Percentiles rank a stretch among this genome's conserved stretches.
phyloP scores from a whole-genome alignment of 2,329 filamentous ascomycete species.

The Mycocentrospora acerina region DNA sequence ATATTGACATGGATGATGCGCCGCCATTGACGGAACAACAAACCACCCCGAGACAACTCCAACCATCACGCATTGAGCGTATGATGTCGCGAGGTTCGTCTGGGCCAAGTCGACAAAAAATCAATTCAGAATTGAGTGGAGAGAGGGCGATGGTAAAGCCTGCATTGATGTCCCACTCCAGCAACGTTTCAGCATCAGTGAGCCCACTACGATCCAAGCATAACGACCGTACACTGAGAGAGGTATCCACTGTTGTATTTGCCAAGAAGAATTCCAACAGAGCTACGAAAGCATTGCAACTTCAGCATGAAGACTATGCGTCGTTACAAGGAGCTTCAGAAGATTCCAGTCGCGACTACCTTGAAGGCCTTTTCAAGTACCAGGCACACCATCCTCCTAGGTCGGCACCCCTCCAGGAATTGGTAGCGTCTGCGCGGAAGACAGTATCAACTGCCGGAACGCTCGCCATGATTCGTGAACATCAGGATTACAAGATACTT shows the following conservation, averaged over 20 bases:
- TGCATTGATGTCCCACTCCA: conserved; percentile 43
- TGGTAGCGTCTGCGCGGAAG: conserved; percentile 83
- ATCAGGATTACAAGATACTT: conserved; percentile 83
- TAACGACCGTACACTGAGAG: conserved; percentile 53
- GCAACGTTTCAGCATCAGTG: conserved; percentile 26
- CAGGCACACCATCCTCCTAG: conserved; percentile 60
- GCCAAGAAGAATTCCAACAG: conserved; percentile 58
- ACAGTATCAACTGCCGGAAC: conserved; percentile 85
- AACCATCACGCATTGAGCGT: conserved; percentile 46
- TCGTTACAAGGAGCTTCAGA: conserved; percentile 50
- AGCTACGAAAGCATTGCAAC: conserved; percentile 32
- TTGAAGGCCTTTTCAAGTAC: conserved; percentile 62
- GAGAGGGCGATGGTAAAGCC: conserved; percentile 53
- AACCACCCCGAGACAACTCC: conserved; percentile 25
- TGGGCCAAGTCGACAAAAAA: conserved; percentile 70
- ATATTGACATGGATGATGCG: conserved; percentile 37
- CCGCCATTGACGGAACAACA: conserved; percentile 11
- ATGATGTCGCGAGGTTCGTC: conserved; percentile 72
- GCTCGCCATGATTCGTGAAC: conserved; percentile 78
- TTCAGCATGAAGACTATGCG: conserved; percentile 43
- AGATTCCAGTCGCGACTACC: conserved; percentile 57
- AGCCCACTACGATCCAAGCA: conserved; percentile 27
- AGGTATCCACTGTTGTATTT: conserved; percentile 75
- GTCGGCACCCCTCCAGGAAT: conserved; percentile 61
- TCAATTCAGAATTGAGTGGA: conserved; percentile 70